These are phyloP conservation scores for Verticillium dahliae DNA, from an alignment of 2,329 filamentous ascomycete species.

Conservation along the genomic window DNA sequence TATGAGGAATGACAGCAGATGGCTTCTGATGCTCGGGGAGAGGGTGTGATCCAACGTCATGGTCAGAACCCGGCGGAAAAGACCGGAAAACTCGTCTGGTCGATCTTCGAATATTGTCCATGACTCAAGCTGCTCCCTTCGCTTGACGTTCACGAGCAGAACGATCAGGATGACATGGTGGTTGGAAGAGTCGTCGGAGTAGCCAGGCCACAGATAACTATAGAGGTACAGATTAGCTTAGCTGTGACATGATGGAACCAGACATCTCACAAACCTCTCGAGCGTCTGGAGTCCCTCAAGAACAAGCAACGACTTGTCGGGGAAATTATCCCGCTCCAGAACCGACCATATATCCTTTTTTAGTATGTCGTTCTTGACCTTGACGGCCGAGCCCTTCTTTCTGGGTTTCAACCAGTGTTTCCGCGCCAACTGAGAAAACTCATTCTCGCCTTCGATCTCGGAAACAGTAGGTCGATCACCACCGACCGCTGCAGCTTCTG, in stretches of 20 bases:
- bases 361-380: conserved; percentile 77
- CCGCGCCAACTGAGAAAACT: conserved; percentile 71
- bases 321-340: conserved; percentile 75
- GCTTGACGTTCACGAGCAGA: conserved; percentile 80
- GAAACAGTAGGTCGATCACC: conserved; percentile 57
- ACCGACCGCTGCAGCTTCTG: conserved; percentile 16
- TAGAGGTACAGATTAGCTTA: conserved; percentile 15
- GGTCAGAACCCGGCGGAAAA: conserved; percentile 86
- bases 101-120: conserved; percentile 83
- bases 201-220: conserved; percentile 92
- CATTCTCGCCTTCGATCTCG: conserved; percentile 63
- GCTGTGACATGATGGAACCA: neutral
- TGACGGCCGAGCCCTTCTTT: conserved; percentile 55
- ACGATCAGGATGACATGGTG: conserved; percentile 85
- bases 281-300: conserved; percentile 87
- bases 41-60: conserved; percentile 72
- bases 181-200: conserved; percentile 81
- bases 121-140: conserved; percentile 76
- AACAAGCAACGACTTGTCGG: conserved; percentile 68
- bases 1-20: conserved; percentile 86
- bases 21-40: conserved; percentile 61
- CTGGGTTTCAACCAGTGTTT: conserved; percentile 74
- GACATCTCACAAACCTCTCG: conserved; percentile 54
- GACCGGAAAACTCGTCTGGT: conserved; percentile 73
- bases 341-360: conserved; percentile 86